Evolutionary conservation across 1,284 basidiomycete species (phyloP), one percentile per base, ranked within the genome.

Genomic region (Trichosporon sp.): DNA sequence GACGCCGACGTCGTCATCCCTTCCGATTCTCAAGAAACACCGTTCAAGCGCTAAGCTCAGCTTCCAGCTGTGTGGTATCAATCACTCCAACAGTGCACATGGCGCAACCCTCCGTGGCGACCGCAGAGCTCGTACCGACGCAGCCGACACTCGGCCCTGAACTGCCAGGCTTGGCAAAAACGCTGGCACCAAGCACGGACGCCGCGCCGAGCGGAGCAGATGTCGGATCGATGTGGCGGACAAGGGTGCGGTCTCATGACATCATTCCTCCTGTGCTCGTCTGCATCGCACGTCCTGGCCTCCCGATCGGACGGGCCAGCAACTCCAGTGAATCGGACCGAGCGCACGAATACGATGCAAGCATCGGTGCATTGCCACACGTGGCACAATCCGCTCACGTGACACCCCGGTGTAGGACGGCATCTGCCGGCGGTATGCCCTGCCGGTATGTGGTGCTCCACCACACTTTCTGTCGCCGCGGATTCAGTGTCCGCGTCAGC

Each of bases 401-500:
- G 51, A 54, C 51, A 3, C 31, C 3, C 32, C 56, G 59, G 59
- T 31, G 59, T 35, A n/a, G 6, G 16, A 16, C 59, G 59, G 59
- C 32, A 63, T 37, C 32, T 63, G 59, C 59, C 59, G 59, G 59
- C 59, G 59, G 59, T 63, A 63, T 40, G 38, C 12, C 14, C 35
- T 5, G 35, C 35, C 35, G 35, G 35, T 37, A 37, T 37, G 35
- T 63, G 31, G 14, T 7, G 31, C 16, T 35, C 19, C 59, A 63
- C 31, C 14, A 6, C 14, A 61, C 11, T 61, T 35, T 35, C 43
- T n/a, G 43, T n/a, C 43, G 43, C 43, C 26, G 56, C 3, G 8
- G n/a, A 21, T 11, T 11, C 21, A 21, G 21, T n/a, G 26, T 61
- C 26, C 31, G 51, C 51, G 26, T 61, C 48, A 51, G 40, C 35